These are phyloP conservation scores for Phanerochaete carnosa DNA, from an alignment of 768 basidiomycete genomes.

Conservation along the genomic window DNA sequence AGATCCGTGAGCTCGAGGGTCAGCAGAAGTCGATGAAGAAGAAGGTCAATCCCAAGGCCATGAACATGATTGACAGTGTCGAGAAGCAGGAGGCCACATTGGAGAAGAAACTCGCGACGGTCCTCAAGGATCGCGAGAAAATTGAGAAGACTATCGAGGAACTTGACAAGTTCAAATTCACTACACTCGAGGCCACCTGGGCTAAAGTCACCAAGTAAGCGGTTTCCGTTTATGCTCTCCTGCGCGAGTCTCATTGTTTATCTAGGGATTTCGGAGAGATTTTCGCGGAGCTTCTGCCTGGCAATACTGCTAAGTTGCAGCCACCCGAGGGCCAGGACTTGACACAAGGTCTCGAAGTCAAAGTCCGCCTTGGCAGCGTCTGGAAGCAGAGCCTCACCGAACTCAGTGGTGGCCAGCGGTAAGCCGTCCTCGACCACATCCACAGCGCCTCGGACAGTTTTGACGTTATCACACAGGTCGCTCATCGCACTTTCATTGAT, in stretches of 20 bases:
- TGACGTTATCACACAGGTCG: slow-evolving; percentile 51
- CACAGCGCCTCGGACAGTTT: not conserved
- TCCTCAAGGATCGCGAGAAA: slow-evolving; percentile 90
- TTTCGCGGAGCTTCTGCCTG: slow-evolving; percentile 92
- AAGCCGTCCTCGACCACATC: slow-evolving; percentile 8
- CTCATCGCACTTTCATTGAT: slow-evolving; percentile 96
- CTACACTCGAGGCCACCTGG: slow-evolving; percentile 94
- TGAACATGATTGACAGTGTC: slow-evolving; percentile 96
- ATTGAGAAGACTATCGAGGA: slow-evolving; percentile 93
- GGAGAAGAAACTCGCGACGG: slow-evolving; percentile 84
- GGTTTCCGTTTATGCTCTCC: not conserved
- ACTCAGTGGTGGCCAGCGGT: slow-evolving; percentile 96
- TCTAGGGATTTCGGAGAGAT: slow-evolving; percentile 92
- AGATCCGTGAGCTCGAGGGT: slow-evolving; percentile 70
- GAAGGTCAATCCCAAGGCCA: slow-evolving; percentile 92
- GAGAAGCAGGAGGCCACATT: slow-evolving; percentile 90
- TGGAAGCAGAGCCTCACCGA: slow-evolving; percentile 99
- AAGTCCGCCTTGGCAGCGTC: slow-evolving; percentile 89
- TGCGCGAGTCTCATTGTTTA: not conserved
- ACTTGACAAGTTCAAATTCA: slow-evolving; percentile 90
- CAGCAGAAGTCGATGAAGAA: slow-evolving; percentile 88
- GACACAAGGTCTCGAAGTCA: slow-evolving; percentile 95
- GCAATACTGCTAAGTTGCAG: slow-evolving; percentile 93
- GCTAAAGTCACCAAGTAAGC: slow-evolving; percentile 88
- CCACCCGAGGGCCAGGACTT: slow-evolving; percentile 93